Conservation (phyloP, 1,139 yeast genomes). For the Debaryomyces subglobosus region DNA sequence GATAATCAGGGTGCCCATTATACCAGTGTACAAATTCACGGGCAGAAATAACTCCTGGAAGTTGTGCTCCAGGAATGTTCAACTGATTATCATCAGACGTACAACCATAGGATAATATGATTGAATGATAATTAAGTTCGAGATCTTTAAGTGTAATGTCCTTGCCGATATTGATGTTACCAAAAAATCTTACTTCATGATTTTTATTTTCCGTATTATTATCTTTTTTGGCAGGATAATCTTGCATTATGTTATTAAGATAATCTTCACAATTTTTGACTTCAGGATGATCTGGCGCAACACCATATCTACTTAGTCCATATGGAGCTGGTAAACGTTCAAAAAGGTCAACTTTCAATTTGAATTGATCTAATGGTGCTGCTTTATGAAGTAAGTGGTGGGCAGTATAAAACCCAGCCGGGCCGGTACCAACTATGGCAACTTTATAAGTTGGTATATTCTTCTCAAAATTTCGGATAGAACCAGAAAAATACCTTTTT, state of each 20-base stretch:
- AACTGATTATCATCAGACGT: constrained; percentile 58
- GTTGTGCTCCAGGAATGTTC: constrained; percentile 61
- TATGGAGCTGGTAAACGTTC: constrained; percentile 88
- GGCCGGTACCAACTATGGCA: constrained; percentile 93
- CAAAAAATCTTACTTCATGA: constrained; percentile 63
- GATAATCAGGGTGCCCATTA: constrained; percentile 77
- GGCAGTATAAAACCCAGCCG: constrained; percentile 93
- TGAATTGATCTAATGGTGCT: constrained; percentile 29
- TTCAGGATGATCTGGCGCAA: constrained; percentile 99
- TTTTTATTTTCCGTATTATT: constrained; percentile 10
- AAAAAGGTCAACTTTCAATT: constrained; percentile 62
- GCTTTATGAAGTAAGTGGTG: constrained; percentile 65
- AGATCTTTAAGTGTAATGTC: constrained; percentile 57
- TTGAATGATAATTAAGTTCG: constrained; percentile 62
- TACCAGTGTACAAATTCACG: constrained; percentile 95
- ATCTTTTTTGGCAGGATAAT: constrained; percentile 12
- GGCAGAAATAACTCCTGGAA: constrained; percentile 76
- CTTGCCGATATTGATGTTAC: constrained; percentile 68
- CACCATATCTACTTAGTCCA: constrained; percentile 91
- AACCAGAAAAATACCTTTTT: neutral
- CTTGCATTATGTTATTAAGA: constrained; percentile 62
- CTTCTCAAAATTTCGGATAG: neutral
- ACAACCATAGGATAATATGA: constrained; percentile 86
- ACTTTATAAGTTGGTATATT: constrained; percentile 32
- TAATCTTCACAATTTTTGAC: constrained; percentile 89